Base-by-base conservation (phyloP, 1,284 basidiomycete genomes). In the Ceratobasidium sp. region DNA sequence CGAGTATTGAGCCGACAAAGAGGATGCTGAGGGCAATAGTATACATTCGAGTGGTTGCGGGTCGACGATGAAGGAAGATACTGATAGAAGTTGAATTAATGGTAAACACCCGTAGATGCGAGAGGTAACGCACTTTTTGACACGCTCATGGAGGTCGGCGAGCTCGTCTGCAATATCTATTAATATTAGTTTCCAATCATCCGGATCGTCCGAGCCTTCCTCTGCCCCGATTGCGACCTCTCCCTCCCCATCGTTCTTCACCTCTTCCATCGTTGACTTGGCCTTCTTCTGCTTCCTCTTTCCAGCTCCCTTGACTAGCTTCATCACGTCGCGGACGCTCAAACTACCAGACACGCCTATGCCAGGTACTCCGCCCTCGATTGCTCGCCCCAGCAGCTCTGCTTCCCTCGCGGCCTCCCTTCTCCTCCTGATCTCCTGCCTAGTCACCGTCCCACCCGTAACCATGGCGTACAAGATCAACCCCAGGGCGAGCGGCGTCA, bases 31-130 rank as follows among this genome's bases (percentile, higher is more conserved):
- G 91, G 3, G 61, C 90, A 60, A 86, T 72, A 39, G 84, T 85
- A 82, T 91, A 92, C 44, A 85, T 83, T 28, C 81, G 80, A 1
- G 92, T 91, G 7, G 88, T 85, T 18, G 84, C 79, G 1, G 90
- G 89, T 66, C 86, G 85, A 39, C 91, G 88, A 92, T 92, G 93
- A 6, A 91, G 87, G 81, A 92, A 91, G n/a, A 92, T 86, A 80
- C 92, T 93, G 39, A 18, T 44, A 49, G 55, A 28, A 51, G 23
- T 5, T 33, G 28, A 39, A 18, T 42, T 9, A 66, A 58, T 79
- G 49, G 23, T 56, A 33, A 9, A 49, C 51, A 49, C 56, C 3
- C 60, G 39, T 18, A 75, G 12, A 42, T 61, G 23, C 12, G 55
- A 0, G 42, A 23, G 6, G 6, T 23, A 12, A 85, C 88, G 20